Evolutionary conservation across 116 monocot genomes (phyloP).

Genomic region (Cymodocea nodosa): DNA sequence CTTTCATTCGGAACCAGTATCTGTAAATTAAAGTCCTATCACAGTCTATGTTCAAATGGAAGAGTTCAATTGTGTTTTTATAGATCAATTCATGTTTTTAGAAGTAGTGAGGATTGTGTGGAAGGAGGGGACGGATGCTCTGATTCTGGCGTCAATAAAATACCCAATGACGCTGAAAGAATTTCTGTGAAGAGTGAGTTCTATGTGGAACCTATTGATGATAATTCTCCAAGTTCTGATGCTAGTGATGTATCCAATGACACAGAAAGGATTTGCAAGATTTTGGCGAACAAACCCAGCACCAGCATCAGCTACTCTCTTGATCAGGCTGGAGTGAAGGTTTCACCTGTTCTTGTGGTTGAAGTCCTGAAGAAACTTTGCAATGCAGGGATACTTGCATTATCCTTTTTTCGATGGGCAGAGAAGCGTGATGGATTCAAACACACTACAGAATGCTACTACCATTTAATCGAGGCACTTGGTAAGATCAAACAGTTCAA

Average conservation of each 20-base stretch:
- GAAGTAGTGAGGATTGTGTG: background rate
- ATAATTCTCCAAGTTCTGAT: background rate
- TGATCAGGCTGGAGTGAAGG: conserved; percentile 24
- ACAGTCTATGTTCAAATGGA: background rate
- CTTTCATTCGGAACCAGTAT: background rate
- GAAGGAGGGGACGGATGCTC: background rate
- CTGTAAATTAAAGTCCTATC: background rate
- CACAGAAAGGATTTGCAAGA: conserved; percentile 47
- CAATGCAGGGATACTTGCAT: conserved; percentile 61
- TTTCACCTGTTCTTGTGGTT: conserved; percentile 38
- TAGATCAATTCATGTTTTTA: conserved; percentile 8
- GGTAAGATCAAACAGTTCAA: conserved; percentile 93
- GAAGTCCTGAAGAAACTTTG: conserved; percentile 58
- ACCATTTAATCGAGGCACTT: conserved; percentile 75
- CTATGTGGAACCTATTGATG: conserved; percentile 14
- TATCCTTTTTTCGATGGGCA: conserved; percentile 70
- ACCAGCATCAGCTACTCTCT: conserved; percentile 18
- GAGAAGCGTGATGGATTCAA: conserved; percentile 51
- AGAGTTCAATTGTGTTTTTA: background rate
- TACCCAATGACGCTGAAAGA: too few relatives aligned
- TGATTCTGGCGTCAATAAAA: background rate
- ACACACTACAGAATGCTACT: conserved; percentile 36
- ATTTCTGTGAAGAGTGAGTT: conserved; percentile 12
- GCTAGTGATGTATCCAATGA: conserved; percentile 21
- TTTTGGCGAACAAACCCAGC: conserved; percentile 23